Conservation (phyloP, 2,329 filamentous ascomycete species). For the Cladophialophora bantiana region DNA sequence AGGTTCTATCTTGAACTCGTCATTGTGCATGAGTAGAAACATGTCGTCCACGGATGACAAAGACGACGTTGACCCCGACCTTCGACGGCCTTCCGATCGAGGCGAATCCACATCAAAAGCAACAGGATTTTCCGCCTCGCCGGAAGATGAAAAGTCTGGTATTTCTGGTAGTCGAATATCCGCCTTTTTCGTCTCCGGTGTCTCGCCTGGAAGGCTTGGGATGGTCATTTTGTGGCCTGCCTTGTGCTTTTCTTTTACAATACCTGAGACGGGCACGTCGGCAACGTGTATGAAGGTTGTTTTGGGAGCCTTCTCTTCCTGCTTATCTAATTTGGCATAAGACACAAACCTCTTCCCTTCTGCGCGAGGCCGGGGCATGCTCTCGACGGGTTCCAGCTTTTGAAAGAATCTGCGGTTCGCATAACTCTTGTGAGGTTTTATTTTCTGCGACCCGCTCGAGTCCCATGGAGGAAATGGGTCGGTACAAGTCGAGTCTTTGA, state of each 20-base stretch:
- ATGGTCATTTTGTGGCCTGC: constrained; percentile 14
- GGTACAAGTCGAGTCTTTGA: background rate
- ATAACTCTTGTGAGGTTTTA: constrained; percentile 27
- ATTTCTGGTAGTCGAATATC: constrained; percentile 28
- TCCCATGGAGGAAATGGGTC: constrained; percentile 23
- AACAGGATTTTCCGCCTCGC: constrained; percentile 19
- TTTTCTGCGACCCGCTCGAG: constrained; percentile 30
- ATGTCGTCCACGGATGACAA: constrained; percentile 36
- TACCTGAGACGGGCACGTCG: constrained; percentile 2
- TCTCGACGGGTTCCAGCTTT: constrained; percentile 21
- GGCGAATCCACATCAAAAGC: constrained; percentile 19
- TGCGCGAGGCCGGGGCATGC: background rate
- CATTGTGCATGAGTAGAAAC: constrained; percentile 29
- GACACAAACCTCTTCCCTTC: constrained; percentile 17
- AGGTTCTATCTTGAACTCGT: constrained; percentile 19
- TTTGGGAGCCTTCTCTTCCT: constrained; percentile 4
- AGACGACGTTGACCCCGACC: constrained; percentile 30
- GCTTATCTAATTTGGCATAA: constrained; percentile 20
- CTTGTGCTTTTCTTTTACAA: background rate
- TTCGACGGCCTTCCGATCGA: constrained; percentile 3
- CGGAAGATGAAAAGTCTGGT: constrained; percentile 30
- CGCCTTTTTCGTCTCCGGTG: background rate
- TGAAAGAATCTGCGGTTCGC: constrained; percentile 26
- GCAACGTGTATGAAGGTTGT: constrained; percentile 18
- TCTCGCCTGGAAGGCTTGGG: constrained; percentile 13